These are phyloP conservation scores for Cymbopogon flexuosus DNA, from an alignment of 202 grass and related monocot genomes.

Conservation along the genomic window DNA sequence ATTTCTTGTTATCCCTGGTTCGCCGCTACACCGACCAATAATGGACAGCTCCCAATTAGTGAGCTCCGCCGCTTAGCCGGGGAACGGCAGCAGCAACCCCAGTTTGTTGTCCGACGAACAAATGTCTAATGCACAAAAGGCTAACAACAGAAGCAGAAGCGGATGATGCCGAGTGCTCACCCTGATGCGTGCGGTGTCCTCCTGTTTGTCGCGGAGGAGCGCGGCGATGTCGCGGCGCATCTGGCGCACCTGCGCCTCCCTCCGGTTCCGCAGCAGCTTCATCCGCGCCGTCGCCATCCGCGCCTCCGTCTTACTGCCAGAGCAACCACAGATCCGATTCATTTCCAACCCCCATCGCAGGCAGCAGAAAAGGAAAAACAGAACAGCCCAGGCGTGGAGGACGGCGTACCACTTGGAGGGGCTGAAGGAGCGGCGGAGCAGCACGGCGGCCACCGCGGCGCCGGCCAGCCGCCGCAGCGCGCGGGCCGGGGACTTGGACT, in stretches of 20 bases:
- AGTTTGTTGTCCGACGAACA: neutral
- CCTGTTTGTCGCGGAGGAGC: conserved; percentile 69
- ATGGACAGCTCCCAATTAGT: neutral
- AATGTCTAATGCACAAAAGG: neutral
- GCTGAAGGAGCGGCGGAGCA: conserved; percentile 68
- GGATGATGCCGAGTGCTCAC: neutral
- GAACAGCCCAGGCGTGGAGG: neutral
- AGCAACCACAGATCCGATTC: neutral
- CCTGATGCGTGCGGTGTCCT: conserved; percentile 86
- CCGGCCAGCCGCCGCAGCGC: conserved; percentile 57
- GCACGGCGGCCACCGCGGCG: conserved; percentile 41
- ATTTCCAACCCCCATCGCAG: neutral
- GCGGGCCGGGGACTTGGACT: conserved; percentile 34
- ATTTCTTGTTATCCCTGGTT: neutral
- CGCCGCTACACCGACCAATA: neutral
- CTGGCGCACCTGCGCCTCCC: conserved; percentile 77
- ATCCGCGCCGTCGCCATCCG: conserved; percentile 84
- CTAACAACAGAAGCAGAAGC: neutral
- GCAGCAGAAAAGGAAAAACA: neutral
- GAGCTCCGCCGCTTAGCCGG: neutral
- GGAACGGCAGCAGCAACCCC: neutral
- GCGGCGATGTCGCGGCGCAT: conserved; percentile 81
- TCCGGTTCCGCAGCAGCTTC: conserved; percentile 79
- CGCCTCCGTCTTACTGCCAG: conserved; percentile 85
- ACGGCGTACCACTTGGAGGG: conserved; percentile 68